A percentile compares a stretch with the other conserved stretches of the same genome.
phyloP scores from a whole-genome alignment of 345 rosid genomes.

The Eucalyptus erythrocorys region DNA sequence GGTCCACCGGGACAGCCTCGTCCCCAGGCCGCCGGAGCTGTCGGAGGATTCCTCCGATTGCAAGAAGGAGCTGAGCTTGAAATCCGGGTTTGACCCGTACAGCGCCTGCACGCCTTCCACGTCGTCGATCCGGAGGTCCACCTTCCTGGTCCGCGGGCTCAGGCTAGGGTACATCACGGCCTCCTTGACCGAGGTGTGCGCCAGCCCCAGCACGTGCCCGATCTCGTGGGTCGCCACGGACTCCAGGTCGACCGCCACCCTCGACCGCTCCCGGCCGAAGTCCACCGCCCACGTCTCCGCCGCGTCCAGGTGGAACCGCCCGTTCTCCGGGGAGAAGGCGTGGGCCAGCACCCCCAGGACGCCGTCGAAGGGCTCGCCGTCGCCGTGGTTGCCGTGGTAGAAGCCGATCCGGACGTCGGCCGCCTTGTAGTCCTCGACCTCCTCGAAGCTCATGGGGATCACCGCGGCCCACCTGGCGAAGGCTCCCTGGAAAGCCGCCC shows the following conservation, averaged over 20 bases:
- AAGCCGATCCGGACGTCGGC: conserved; percentile 75
- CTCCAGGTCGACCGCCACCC: conserved; percentile 70
- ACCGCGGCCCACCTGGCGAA: conserved; percentile 68
- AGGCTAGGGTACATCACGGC: conserved; percentile 96
- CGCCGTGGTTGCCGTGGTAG: conserved; percentile 59
- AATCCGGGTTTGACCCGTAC: conserved; percentile 71
- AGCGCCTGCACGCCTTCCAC: conserved; percentile 71
- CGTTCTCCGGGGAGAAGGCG: conserved; percentile 83
- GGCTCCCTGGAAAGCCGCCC: conserved; percentile 36
- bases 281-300: conserved; percentile 75
- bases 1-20: neutral
- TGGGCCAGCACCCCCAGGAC: conserved; percentile 77
- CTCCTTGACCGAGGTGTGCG: conserved; percentile 59
- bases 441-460: conserved; percentile 60
- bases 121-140: conserved; percentile 66
- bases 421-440: conserved; percentile 15
- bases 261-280: conserved; percentile 31
- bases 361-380: conserved; percentile 84
- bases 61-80: conserved; percentile 45
- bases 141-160: conserved; percentile 47
- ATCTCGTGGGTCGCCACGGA: conserved; percentile 97
- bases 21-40: neutral
- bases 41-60: conserved; percentile 43
- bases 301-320: conserved; percentile 71
- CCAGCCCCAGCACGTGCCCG: conserved; percentile 81